Evolutionary conservation across 2,329 filamentous ascomycete species (phyloP).

Genomic region (Alternaria solani): DNA sequence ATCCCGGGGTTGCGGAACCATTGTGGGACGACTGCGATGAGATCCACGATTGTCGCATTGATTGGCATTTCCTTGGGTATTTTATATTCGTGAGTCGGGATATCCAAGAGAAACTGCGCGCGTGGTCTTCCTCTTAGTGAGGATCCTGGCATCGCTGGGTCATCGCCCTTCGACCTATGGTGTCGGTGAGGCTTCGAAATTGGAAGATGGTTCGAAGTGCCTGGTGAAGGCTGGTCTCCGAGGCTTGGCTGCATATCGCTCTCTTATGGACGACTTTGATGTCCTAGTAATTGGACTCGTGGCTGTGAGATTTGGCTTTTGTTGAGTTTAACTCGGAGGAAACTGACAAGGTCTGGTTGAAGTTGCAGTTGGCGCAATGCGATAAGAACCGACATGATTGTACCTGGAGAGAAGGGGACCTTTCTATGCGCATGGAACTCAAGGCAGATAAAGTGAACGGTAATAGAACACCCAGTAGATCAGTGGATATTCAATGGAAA

Average conservation of each 20-base stretch:
- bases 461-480: not conserved
- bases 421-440: not conserved
- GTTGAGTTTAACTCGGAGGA: not conserved
- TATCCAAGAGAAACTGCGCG: constrained; percentile 6
- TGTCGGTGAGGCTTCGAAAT: not conserved
- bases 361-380: not conserved
- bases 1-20: constrained; percentile 25
- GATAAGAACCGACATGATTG: not conserved
- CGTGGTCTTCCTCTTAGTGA: not conserved
- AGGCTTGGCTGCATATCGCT: not conserved
- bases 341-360: not conserved
- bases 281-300: not conserved
- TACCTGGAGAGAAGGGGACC: not conserved
- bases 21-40: constrained; percentile 26
- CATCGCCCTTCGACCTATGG: not conserved
- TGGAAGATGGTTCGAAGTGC: not conserved
- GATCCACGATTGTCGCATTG: constrained; percentile 29
- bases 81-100: constrained; percentile 19
- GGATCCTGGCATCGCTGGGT: not conserved
- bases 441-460: not conserved
- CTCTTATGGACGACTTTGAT: not conserved
- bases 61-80: constrained; percentile 9
- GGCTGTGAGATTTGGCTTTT: not conserved
- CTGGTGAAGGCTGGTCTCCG: not conserved
- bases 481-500: not conserved